Base-by-base conservation (phyloP, 2,329 filamentous ascomycete genomes). In the Plenodomus biglobosus region DNA sequence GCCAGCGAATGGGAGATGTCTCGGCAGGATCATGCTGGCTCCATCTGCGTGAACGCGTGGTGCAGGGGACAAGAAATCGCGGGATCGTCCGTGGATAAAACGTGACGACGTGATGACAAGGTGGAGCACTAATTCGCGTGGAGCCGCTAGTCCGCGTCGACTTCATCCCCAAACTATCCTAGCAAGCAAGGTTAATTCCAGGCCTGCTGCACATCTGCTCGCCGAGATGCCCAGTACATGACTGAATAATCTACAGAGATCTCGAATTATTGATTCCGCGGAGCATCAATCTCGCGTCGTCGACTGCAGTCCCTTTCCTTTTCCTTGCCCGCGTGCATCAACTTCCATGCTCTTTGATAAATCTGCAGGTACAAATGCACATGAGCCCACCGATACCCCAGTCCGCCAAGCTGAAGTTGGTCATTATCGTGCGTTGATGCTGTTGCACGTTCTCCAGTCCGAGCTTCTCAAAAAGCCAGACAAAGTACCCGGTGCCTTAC, bases 41-140 rank as follows among this genome's bases (percentile, higher is more conserved):
- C 46, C 24, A 43, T 50, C 44, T 50, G 52, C 51, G 52, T 48
- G 38, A 58, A 61, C 44, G 58, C 58, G 55, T 61, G 48, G 53
- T 45, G 30, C 49, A 48, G 48, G 55, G 45, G 36, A 43, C 6
- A 27, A 17, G 17, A 40, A n/a, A 42, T 37, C 49, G 16, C 27
- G 27, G 27, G 27, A 32, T 32, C 27, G 27, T 3, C 27, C 11
- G 13, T 8, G 11, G 11, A 32, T 32, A 8, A 11, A 43, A 53
- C 41, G 64, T 69, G 66, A 71, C 67, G 66, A 64, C 53, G 56
- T 44, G 50, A 65, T 70, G 66, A 71, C 65, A 65, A 61, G 52
- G 42, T 58, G 42, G 48, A 61, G 44, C 41, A 13, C 34, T 19
- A 43, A 21, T 41, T 56, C 27, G 27, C 27, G 55, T 58, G 54